Evolutionary conservation across 306 rosid species (phyloP).

Genomic region (Albizia julibrissin): DNA sequence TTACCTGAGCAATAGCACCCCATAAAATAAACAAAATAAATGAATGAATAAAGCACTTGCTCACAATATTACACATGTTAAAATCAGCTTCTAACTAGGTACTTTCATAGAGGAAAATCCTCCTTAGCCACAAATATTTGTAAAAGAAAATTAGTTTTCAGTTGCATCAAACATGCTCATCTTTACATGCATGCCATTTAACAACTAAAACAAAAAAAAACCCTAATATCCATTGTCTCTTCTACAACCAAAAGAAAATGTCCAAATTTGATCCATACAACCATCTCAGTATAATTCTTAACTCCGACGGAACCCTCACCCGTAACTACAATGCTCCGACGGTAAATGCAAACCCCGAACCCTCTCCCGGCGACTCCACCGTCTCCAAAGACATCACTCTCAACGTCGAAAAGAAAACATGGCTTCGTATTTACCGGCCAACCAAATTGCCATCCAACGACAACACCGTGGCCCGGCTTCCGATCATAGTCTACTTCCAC

Average conservation of each 20-base stretch:
- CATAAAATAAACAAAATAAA: neutral
- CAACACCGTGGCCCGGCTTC: constrained; percentile 52
- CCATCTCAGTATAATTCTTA: constrained; percentile 37
- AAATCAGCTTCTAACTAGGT: neutral
- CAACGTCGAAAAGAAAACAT: constrained; percentile 27
- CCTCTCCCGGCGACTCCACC: constrained; percentile 2
- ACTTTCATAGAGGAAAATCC: constrained; percentile 20
- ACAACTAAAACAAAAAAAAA: neutral
- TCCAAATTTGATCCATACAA: constrained; percentile 56
- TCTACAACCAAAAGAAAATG: constrained; percentile 26
- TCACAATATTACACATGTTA: constrained; percentile 38
- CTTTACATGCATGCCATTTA: neutral
- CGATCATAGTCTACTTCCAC: constrained; percentile 58
- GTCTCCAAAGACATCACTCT: constrained; percentile 56
- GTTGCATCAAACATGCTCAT: neutral
- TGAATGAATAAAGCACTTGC: neutral
- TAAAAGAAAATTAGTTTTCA: neutral
- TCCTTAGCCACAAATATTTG: constrained; percentile 3
- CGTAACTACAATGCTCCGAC: constrained; percentile 28
- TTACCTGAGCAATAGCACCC: neutral
- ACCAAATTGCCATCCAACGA: constrained; percentile 62
- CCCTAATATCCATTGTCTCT: neutral
- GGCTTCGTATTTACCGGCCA: constrained; percentile 60
- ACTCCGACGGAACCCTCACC: constrained; percentile 53
- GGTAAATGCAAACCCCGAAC: constrained; percentile 30